Base-by-base conservation (phyloP, 345 rosid genomes). In the Brassica nigra region DNA sequence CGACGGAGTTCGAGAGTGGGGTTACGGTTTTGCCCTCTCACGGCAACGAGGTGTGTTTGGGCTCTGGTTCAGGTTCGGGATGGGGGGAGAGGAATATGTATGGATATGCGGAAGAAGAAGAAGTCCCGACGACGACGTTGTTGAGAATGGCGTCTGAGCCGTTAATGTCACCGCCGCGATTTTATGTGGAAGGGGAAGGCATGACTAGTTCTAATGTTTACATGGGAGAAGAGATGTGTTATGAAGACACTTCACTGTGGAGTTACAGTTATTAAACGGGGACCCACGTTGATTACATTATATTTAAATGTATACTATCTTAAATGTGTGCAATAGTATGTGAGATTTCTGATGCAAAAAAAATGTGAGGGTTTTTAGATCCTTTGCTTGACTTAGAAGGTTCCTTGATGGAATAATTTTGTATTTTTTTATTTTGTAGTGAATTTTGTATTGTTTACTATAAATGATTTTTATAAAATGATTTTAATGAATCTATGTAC, bases 131-230 rank as follows among this genome's bases (percentile, higher is more conserved):
- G 65, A 64, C 49, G 70, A 57, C 27, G 27, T 0, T 28, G 34
- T 3, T 47, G 82, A 57, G 28, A 44, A 34, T 92, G 79, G 96
- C 97, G 16, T 81, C 81, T 71, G 97, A 89, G n/a, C 87, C 86
- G 55, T 54, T 92, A 23, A 84, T 88, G 29, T 79, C 92, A 14
- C 96, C 97, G 27, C 94, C 92, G 2, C 79, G 85, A 20, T 27
- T 65, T 0, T 27, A 14, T 73, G 44, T 33, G 65, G 82, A 54
- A 59, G 31, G n/a, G 67, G 82, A 59, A 61, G 34, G 34, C 14
- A 42, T 31, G 62, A 63, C 67, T 57, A 61, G 66, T 63, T 69
- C 59, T 9, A 75, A 54, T 64, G 83, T 39, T 75, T 69, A 70
- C 65, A 23, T 64, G 52, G 83, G 70, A 16, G 79, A 44, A 28